Base-by-base conservation (phyloP, 495 filamentous ascomycete genomes). In the Zalerion maritima region DNA sequence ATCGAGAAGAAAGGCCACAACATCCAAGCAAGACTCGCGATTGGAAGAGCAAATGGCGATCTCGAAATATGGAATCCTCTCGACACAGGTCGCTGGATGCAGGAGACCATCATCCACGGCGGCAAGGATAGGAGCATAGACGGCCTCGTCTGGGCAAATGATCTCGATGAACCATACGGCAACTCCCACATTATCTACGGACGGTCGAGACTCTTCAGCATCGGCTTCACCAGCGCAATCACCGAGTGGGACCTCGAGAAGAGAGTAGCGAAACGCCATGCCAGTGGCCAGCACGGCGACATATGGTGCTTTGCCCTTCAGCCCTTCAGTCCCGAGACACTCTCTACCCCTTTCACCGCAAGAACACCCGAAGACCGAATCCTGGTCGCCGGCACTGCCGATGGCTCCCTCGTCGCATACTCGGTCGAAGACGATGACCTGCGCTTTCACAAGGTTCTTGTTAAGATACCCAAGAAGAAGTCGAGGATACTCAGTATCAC, bases 21-120 rank as follows among this genome's bases (percentile, higher is more conserved):
- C 10, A 40, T 53, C 15, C 54, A 57, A 29, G 56, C 63, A n/a
- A 71, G 85, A 37, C 69, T 96, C 12, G 91, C 89, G 8, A 67
- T 99, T 41, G 89, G 89, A 28, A 76, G 89, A 37, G 77, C 83
- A 24, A 94, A 94, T 50, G 89, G 89, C 43, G 82, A 93, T 45
- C 89, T 99, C 41, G 89, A 96, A 56, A 85, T 99, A 36, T 99
- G 91, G 91, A 94, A 94, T 50, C 89, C 91, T 5, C 53, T 78
- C 35, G 69, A 69, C 37, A n/a, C n/a, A n/a, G 85, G 86, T 9
- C 55, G 67, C 26, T 99, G 89, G 89, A 66, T 80, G 42, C 89
- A 94, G 42, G 89, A 99, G 57, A 75, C 72, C 9, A 72, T 80
- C 21, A 71, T 94, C 6, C 67, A 66, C 21, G 89, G 89, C 36